Percentiles rank a stretch among this genome's conserved stretches.
Evolutionary conservation across 2,329 filamentous ascomycete genomes (phyloP).

Genomic region (Ophiostoma fasciatum): DNA sequence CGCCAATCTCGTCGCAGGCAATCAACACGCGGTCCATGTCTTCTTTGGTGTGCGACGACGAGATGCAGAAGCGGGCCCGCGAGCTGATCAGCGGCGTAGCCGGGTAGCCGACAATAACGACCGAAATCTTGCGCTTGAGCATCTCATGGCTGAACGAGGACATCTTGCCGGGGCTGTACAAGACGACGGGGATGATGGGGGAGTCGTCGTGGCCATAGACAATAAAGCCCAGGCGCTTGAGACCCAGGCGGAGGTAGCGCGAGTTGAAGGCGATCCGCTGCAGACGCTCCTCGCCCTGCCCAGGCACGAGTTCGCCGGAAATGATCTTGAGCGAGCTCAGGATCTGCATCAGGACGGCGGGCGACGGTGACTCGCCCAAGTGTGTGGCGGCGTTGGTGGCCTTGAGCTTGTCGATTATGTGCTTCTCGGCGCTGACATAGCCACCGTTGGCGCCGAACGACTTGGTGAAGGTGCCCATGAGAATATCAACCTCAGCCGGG

Average conservation of each 20-base stretch:
- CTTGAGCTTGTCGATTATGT: constrained; percentile 83
- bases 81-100: constrained; percentile 92
- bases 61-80: constrained; percentile 89
- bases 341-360: constrained; percentile 84
- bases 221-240: constrained; percentile 94
- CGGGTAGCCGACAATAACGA: constrained; percentile 94
- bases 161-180: constrained; percentile 99
- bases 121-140: constrained; percentile 92
- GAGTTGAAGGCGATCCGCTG: constrained; percentile 97
- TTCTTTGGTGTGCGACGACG: constrained; percentile 93
- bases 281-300: constrained; percentile 88
- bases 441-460: constrained; percentile 97
- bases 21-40: constrained; percentile 80
- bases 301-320: constrained; percentile 70
- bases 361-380: constrained; percentile 76
- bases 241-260: constrained; percentile 86
- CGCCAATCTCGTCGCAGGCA: constrained; percentile 85
- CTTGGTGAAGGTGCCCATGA: constrained; percentile 97
- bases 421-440: constrained; percentile 80
- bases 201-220: constrained; percentile 97
- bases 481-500: constrained; percentile 73
- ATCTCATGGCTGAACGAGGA: constrained; percentile 97
- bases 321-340: constrained; percentile 77
- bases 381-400: constrained; percentile 74
- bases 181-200: constrained; percentile 83